Evolutionary conservation across 805 yeast genomes (phyloP), one percentile per base, ranked within the genome.

Genomic region (Saturnispora galanensis): DNA sequence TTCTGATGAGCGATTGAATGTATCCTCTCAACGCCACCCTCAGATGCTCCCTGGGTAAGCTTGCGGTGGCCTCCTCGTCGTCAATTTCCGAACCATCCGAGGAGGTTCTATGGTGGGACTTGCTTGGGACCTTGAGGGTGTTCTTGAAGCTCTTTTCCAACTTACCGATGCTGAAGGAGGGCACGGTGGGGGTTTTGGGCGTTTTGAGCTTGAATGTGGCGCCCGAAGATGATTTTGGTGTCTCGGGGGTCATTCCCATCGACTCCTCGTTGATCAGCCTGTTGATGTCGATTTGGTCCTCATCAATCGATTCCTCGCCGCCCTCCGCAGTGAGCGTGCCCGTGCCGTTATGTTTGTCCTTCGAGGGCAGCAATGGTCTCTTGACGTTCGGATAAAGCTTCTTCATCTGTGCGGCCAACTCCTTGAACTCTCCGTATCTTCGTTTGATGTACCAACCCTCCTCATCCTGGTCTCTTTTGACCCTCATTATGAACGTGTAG

Each of bases 1-100:
- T 42, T 31, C 37, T 37, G 5, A n/a, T 15, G 4, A 42, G 13
- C 7, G 37, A 12, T 5, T 76, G 69, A 37, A 76, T 73, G 31
- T 71, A 65, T 0, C 87, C 84, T 39, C 97, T 69, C 38, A 90
- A 67, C 0, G 94, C 76, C 9, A 87, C 69, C 36, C 97, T 68
- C 52, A 86, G 73, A 51, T 78, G 80, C 59, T 90, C 97, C 28
- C 94, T 71, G 11, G 45, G 45, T 21, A 42, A 30, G 15, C 33
- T 37, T 12, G 41, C 28, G 15, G 17, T 35, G 18, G 21, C 10
- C 3, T 21, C 36, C n/a, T 18, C 12, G 15, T 21, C 10, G n/a
- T 30, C 18, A 16, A 16, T 31, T 7, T 16, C 13, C 5, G 45
- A 42, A 4, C 17, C 45, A 37, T 18, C 21, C 5, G 45, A 42